Conservation (phyloP, 495 filamentous ascomycete genomes). For the Aspergillus egyptiacus region DNA sequence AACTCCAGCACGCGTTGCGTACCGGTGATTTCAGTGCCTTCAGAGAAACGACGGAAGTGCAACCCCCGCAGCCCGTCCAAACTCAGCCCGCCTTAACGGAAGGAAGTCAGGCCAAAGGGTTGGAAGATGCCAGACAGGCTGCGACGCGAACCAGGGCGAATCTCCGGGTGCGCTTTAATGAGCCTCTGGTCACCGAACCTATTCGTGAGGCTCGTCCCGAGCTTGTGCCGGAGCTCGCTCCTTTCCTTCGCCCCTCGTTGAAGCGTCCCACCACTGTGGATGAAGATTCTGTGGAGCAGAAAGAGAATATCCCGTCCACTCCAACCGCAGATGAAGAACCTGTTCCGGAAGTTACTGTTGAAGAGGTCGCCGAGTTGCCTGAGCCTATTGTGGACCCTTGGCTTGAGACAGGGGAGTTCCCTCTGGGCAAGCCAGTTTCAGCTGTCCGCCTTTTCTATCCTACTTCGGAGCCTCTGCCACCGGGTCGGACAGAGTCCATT, state of each 20-base stretch:
- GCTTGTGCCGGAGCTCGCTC: conserved; percentile 7
- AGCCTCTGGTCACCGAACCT: conserved; percentile 6
- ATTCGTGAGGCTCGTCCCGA: background rate
- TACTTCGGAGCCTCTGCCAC: conserved; percentile 21
- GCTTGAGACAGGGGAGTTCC: conserved; percentile 13
- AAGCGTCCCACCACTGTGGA: background rate
- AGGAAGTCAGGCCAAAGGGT: background rate
- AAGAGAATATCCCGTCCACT: conserved; percentile 12
- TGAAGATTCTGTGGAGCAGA: conserved; percentile 3
- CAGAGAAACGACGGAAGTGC: background rate
- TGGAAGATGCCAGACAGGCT: background rate
- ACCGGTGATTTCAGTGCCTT: background rate
- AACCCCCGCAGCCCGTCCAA: background rate
- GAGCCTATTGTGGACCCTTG: conserved; percentile 23
- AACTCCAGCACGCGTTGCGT: background rate
- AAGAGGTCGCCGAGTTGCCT: conserved; percentile 12
- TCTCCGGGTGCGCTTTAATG: conserved; percentile 7
- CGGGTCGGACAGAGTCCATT: conserved; percentile 30
- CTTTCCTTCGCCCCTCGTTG: background rate
- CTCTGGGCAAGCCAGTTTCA: conserved; percentile 31
- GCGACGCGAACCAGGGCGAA: background rate
- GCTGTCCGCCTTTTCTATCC: conserved; percentile 33
- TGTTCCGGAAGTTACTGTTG: background rate
- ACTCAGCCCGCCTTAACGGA: background rate
- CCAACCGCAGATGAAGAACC: background rate